Evolutionary conservation across 768 basidiomycete species (phyloP).

Genomic region (Lepiota brunneoincarnata): DNA sequence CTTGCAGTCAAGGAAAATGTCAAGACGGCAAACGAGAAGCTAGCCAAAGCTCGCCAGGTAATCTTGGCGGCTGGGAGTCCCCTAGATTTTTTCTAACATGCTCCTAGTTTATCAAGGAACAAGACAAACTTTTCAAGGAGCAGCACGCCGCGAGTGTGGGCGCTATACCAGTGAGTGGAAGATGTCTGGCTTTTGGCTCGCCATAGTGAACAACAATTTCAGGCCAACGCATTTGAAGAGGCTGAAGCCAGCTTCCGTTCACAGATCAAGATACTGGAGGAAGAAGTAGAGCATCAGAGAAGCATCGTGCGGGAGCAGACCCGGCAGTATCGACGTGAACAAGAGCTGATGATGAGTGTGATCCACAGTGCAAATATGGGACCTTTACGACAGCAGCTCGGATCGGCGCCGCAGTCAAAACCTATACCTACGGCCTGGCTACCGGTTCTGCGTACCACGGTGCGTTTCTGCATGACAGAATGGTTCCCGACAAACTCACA

Average conservation of each 20-base stretch:
- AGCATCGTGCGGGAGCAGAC: conserved; percentile 54
- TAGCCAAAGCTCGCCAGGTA: conserved; percentile 77
- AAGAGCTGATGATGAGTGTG: conserved; percentile 76
- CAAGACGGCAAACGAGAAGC: conserved; percentile 72
- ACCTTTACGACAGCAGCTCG: conserved; percentile 58
- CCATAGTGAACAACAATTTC: neutral
- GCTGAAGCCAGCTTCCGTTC: conserved; percentile 63
- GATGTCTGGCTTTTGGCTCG: neutral
- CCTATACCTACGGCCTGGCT: conserved; percentile 62
- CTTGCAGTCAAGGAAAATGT: conserved; percentile 64
- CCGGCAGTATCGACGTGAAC: conserved; percentile 68
- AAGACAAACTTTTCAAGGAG: conserved; percentile 87
- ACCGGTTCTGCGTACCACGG: conserved; percentile 58
- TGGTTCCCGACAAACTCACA: neutral
- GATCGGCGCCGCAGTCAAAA: conserved; percentile 41
- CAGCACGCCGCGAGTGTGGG: conserved; percentile 61
- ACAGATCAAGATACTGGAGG: conserved; percentile 63
- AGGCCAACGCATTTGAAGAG: conserved; percentile 64
- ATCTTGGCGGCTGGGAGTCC: conserved; percentile 11
- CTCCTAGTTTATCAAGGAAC: conserved; percentile 83
- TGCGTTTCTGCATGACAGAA: conserved; percentile 19
- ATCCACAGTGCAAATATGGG: conserved; percentile 72
- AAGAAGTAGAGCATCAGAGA: conserved; percentile 59
- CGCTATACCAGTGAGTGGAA: conserved; percentile 39
- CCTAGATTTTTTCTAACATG: neutral